Evolutionary conservation across 331 rosid genomes (phyloP).

Genomic region (Quercus phellos): DNA sequence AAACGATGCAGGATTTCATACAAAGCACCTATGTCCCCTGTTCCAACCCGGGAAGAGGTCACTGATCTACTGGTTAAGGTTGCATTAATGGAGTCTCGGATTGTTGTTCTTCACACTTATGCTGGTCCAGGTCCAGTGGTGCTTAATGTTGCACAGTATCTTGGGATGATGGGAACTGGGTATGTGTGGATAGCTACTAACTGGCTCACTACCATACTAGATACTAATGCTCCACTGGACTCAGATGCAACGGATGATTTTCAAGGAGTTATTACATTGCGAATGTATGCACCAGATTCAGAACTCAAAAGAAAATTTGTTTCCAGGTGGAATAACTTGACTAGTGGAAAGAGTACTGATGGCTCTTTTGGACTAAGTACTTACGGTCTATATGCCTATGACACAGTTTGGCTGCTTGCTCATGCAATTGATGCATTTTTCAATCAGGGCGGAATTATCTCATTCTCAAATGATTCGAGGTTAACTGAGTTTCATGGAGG

Average conservation of each 20-base stretch:
- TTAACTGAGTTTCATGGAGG: constrained; percentile 28
- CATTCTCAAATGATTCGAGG: constrained; percentile 68
- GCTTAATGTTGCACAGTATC: constrained; percentile 54
- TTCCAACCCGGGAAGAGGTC: constrained; percentile 45
- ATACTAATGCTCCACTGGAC: constrained; percentile 42
- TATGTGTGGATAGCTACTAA: constrained; percentile 86
- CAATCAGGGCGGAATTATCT: constrained; percentile 61
- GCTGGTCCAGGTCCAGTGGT: constrained; percentile 40
- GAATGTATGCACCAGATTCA: constrained; percentile 65
- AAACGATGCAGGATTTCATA: constrained; percentile 75
- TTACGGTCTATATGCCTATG: constrained; percentile 68
- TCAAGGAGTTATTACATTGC: constrained; percentile 72
- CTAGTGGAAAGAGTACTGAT: constrained; percentile 26
- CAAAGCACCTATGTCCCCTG: constrained; percentile 62
- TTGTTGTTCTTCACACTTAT: constrained; percentile 62
- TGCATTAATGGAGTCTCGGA: constrained; percentile 74
- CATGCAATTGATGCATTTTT: constrained; percentile 72
- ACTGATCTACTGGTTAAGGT: constrained; percentile 70
- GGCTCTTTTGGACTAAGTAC: constrained; percentile 48
- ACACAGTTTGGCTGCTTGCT: constrained; percentile 82
- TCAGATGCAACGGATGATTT: constrained; percentile 41
- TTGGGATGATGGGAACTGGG: constrained; percentile 83
- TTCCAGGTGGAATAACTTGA: constrained; percentile 75
- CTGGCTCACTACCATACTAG: constrained; percentile 65
- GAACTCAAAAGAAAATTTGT: constrained; percentile 55